These are phyloP conservation scores for Parathielavia appendiculata DNA, from an alignment of 495 filamentous ascomycete species.

Conservation along the genomic window DNA sequence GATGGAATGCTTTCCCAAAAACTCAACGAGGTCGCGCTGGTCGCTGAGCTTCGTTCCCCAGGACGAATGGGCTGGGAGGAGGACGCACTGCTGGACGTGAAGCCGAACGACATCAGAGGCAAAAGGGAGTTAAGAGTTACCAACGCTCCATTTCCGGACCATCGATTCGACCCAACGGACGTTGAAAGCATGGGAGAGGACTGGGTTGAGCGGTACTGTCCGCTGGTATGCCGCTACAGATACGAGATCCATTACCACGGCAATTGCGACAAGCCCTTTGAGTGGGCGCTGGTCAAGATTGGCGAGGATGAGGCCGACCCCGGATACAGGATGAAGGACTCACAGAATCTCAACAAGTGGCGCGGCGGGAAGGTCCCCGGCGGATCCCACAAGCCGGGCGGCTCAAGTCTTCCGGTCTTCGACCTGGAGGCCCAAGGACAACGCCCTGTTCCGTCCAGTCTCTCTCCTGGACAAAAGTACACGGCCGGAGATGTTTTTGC, in stretches of 20 bases:
- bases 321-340: background rate
- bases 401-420: background rate
- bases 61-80: slow-evolving; percentile 31
- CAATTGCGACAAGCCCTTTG: slow-evolving; percentile 22
- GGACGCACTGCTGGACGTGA: slow-evolving; percentile 45
- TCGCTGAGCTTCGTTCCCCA: slow-evolving; percentile 45
- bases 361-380: slow-evolving; percentile 36
- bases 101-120: slow-evolving; percentile 30
- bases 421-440: slow-evolving; percentile 8
- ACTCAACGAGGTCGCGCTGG: slow-evolving; percentile 40
- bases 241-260: slow-evolving; percentile 26
- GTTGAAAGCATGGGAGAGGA: slow-evolving; percentile 2
- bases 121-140: slow-evolving; percentile 47
- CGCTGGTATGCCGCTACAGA: slow-evolving; percentile 39
- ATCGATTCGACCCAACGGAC: slow-evolving; percentile 22
- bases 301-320: slow-evolving; percentile 24
- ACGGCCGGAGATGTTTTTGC: slow-evolving; percentile 69
- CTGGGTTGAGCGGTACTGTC: slow-evolving; percentile 27
- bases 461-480: slow-evolving; percentile 42
- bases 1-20: background rate
- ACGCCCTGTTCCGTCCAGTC: background rate
- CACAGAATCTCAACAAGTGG: slow-evolving; percentile 33
- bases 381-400: slow-evolving; percentile 26
- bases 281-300: slow-evolving; percentile 31
- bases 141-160: slow-evolving; percentile 44